Percentiles rank a stretch among this genome's conserved stretches.
These are phyloP conservation scores for Trichoderma aggressivum DNA, from an alignment of 2,329 filamentous ascomycete genomes.

Conservation along the genomic window DNA sequence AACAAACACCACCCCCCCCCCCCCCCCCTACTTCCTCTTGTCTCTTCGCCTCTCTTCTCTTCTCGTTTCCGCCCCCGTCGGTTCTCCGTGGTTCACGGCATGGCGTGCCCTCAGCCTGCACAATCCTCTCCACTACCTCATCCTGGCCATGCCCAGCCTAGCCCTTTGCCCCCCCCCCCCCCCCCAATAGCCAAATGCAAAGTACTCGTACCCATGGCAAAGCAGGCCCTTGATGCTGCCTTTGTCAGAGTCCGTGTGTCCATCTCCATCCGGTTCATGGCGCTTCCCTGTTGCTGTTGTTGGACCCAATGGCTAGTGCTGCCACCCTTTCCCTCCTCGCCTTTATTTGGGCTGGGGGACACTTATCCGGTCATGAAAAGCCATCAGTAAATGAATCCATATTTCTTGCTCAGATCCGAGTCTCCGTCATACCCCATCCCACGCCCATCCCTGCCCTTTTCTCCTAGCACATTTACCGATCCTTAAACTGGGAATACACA, in stretches of 20 bases:
- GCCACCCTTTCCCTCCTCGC: constrained; percentile 25
- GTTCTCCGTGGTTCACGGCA: constrained; percentile 17
- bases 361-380: constrained; percentile 27
- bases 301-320: constrained; percentile 30
- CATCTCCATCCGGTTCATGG: constrained; percentile 20
- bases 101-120: constrained; percentile 24
- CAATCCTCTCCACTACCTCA: constrained; percentile 16
- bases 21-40: background rate
- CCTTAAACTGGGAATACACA: background rate
- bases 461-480: background rate
- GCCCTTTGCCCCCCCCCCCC: constrained; percentile 17
- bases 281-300: constrained; percentile 23
- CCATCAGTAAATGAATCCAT: constrained; percentile 11
- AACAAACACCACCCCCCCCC: background rate
- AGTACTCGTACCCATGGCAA: background rate
- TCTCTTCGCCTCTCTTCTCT: background rate
- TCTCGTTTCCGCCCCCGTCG: background rate
- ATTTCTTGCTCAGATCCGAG: constrained; percentile 12
- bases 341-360: constrained; percentile 21
- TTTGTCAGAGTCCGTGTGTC: constrained; percentile 4
- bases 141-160: constrained; percentile 11
- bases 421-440: constrained; percentile 15
- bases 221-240: constrained; percentile 7
- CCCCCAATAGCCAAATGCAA: constrained; percentile 5
- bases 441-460: constrained; percentile 5